phyloP scores from a whole-genome alignment of 495 filamentous ascomycete genomes.

The Parachaetomium inaequale region DNA sequence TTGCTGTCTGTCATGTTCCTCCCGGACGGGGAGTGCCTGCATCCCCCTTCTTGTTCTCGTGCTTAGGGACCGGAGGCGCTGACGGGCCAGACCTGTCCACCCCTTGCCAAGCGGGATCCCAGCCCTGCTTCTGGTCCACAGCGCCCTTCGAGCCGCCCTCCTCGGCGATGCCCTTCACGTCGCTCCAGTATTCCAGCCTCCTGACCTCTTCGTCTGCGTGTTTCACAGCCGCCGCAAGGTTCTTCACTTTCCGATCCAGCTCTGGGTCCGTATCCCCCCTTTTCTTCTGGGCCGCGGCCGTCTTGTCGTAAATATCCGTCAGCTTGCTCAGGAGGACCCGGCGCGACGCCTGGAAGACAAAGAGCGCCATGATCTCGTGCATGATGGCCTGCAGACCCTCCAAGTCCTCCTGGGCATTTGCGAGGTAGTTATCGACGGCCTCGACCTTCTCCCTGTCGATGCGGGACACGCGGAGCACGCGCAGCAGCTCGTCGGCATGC shows the following conservation, averaged over 20 bases:
- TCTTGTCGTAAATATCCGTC: slow-evolving; percentile 57
- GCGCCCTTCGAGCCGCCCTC: slow-evolving; percentile 49
- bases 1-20: background rate
- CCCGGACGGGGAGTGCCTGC: background rate
- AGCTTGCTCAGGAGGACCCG: slow-evolving; percentile 69
- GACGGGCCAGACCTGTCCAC: slow-evolving; percentile 42
- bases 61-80: slow-evolving; percentile 11
- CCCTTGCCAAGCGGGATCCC: slow-evolving; percentile 44
- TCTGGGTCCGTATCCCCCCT: slow-evolving; percentile 21
- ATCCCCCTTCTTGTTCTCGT: background rate
- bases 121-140: slow-evolving; percentile 43
- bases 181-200: slow-evolving; percentile 70
- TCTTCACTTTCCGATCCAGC: slow-evolving; percentile 41
- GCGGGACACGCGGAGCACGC: slow-evolving; percentile 57
- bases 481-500: slow-evolving; percentile 63
- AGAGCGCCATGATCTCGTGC: slow-evolving; percentile 75
- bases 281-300: slow-evolving; percentile 22
- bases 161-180: slow-evolving; percentile 60
- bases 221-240: slow-evolving; percentile 54
- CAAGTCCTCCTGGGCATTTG: slow-evolving; percentile 75
- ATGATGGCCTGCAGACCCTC: slow-evolving; percentile 73
- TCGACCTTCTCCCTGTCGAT: slow-evolving; percentile 91
- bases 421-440: slow-evolving; percentile 71
- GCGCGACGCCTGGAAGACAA: slow-evolving; percentile 86
- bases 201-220: slow-evolving; percentile 66